Conservation (phyloP, 345 rosid species). For the Arabidopsis suecica region DNA sequence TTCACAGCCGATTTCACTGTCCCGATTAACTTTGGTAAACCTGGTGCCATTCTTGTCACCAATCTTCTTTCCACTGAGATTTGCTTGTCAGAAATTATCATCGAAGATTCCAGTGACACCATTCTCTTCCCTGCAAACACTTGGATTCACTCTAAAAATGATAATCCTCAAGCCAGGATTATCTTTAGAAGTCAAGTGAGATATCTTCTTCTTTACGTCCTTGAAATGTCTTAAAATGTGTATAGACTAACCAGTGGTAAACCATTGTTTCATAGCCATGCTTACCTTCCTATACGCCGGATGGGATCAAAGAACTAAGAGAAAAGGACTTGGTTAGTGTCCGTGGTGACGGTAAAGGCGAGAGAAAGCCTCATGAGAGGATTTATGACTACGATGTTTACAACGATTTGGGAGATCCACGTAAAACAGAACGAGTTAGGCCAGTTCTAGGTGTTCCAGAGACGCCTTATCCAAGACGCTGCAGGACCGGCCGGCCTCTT, state of each 20-base stretch:
- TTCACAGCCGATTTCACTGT: slow-evolving; percentile 73
- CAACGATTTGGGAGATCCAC: slow-evolving; percentile 90
- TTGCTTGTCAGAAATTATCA: slow-evolving; percentile 65
- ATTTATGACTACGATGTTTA: slow-evolving; percentile 80
- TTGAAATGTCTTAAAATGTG: not conserved
- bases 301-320: slow-evolving; percentile 74
- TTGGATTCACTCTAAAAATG: slow-evolving; percentile 78
- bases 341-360: slow-evolving; percentile 77
- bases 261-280: slow-evolving; percentile 54
- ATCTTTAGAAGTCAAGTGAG: slow-evolving; percentile 83
- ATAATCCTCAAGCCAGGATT: slow-evolving; percentile 76
- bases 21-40: slow-evolving; percentile 73
- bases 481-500: slow-evolving; percentile 88
- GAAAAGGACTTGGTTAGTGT: slow-evolving; percentile 68
- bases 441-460: slow-evolving; percentile 66
- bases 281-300: slow-evolving; percentile 75
- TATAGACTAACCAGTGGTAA: slow-evolving; percentile 7
- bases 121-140: slow-evolving; percentile 77
- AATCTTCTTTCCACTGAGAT: slow-evolving; percentile 79
- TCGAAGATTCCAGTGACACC: slow-evolving; percentile 67
- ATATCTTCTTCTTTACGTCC: slow-evolving; percentile 1
- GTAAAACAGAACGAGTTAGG: slow-evolving; percentile 66
- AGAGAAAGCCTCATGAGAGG: slow-evolving; percentile 75
- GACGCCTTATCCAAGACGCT: slow-evolving; percentile 90
- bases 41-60: slow-evolving; percentile 76